These are phyloP conservation scores for Penicillium frequentans DNA, from an alignment of 2,329 filamentous ascomycete species.

Conservation along the genomic window DNA sequence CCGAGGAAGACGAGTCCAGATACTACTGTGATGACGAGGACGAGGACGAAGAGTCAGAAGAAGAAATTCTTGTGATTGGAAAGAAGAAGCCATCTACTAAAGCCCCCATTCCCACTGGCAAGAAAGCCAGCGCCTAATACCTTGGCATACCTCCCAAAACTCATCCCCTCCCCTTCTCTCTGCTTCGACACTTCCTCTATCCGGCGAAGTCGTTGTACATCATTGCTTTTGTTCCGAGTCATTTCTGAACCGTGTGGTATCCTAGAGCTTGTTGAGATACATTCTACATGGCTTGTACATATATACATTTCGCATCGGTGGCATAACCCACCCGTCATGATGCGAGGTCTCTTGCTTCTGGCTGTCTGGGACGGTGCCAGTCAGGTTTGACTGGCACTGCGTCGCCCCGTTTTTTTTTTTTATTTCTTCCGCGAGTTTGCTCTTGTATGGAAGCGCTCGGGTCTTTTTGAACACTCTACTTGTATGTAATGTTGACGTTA, in stretches of 20 bases:
- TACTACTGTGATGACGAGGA: conserved; percentile 46
- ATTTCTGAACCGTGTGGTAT: conserved; percentile 14
- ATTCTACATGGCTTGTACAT: conserved; percentile 36
- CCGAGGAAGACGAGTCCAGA: conserved; percentile 38
- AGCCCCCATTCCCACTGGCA: conserved; percentile 13
- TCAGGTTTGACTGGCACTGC: background rate
- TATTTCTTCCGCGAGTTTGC: conserved; percentile 6
- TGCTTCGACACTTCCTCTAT: conserved; percentile 12
- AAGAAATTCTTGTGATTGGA: conserved; percentile 44
- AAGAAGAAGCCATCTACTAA: conserved; percentile 32
- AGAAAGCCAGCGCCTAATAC: conserved; percentile 9
- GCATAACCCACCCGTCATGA: conserved; percentile 10
- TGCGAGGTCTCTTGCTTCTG: background rate
- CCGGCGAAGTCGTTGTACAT: conserved; percentile 20
- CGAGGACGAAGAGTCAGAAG: conserved; percentile 43
- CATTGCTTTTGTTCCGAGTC: conserved; percentile 10
- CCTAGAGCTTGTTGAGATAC: conserved; percentile 22
- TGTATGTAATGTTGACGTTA: conserved; percentile 27
- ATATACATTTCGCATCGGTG: conserved; percentile 31
- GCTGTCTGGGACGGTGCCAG: conserved; percentile 2
- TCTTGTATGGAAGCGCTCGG: background rate
- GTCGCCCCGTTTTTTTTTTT: conserved; percentile 3
- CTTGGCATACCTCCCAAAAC: background rate
- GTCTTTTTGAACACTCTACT: conserved; percentile 9
- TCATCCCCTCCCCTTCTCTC: background rate